Percentiles rank a stretch among this genome's conserved stretches.
Conservation (phyloP, 257 asterid species). For the Euphrasia confusa region DNA sequence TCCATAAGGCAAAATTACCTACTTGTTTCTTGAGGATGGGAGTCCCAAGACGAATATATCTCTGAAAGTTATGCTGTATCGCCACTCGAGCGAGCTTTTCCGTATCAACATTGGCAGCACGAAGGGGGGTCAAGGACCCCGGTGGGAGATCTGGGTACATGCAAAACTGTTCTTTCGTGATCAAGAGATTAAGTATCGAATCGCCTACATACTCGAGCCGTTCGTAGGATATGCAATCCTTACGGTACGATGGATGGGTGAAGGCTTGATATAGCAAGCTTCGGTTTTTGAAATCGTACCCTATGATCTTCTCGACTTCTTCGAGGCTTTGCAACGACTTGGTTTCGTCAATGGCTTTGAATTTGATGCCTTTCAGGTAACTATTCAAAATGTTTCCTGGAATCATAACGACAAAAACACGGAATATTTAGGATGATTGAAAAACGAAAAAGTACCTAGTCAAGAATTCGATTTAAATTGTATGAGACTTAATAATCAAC, state of each 20-base stretch:
- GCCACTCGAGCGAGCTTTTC: constrained; percentile 92
- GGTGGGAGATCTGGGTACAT: constrained; percentile 66
- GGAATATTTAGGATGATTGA: too few relatives aligned
- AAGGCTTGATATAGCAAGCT: constrained; percentile 59
- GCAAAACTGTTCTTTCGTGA: constrained; percentile 57
- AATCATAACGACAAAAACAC: constrained; percentile 11
- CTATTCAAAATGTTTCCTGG: constrained; percentile 47
- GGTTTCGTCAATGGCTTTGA: constrained; percentile 24
- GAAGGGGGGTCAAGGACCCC: constrained; percentile 66
- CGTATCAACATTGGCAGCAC: constrained; percentile 89
- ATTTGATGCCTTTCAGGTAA: constrained; percentile 35
- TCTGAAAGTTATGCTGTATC: constrained; percentile 55
- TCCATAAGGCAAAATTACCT: constrained; percentile 16
- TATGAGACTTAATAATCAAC: too few relatives aligned
- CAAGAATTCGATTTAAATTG: too few relatives aligned
- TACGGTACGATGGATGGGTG: constrained; percentile 57
- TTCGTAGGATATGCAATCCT: constrained; percentile 53
- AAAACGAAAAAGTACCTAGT: too few relatives aligned
- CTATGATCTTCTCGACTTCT: constrained; percentile 64
- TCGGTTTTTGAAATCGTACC: constrained; percentile 53
- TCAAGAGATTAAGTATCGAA: constrained; percentile 61
- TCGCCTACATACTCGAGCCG: constrained; percentile 79
- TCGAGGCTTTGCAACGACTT: constrained; percentile 32
- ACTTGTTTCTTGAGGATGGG: constrained; percentile 47
- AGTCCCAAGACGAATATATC: constrained; percentile 48